These are phyloP conservation scores for Curvularia eragrostidis DNA, from an alignment of 2,329 filamentous ascomycete genomes.

Conservation along the genomic window DNA sequence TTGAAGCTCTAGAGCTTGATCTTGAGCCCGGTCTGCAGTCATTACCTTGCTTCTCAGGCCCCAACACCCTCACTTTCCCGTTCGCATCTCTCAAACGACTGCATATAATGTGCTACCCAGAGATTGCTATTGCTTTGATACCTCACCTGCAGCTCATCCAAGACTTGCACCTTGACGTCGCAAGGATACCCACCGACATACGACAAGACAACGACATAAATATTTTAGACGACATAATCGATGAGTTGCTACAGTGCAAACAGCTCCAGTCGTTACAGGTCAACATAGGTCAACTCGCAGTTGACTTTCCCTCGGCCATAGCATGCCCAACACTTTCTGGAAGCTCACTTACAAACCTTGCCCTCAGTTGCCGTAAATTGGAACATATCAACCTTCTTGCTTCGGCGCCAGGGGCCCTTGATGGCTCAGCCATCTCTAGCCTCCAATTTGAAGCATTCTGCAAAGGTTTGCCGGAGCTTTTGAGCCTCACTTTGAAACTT, in stretches of 20 bases:
- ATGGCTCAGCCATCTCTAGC: constrained; percentile 37
- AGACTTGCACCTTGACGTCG: constrained; percentile 40
- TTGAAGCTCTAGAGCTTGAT: constrained; percentile 41
- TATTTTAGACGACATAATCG: constrained; percentile 33
- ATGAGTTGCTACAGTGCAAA: constrained; percentile 24
- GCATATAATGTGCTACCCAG: constrained; percentile 43
- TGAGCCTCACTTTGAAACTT: constrained; percentile 35
- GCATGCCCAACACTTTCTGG: constrained; percentile 34
- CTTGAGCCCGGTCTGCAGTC: constrained; percentile 39
- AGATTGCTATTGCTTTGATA: constrained; percentile 38
- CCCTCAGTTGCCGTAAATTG: constrained; percentile 30
- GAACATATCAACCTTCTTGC: constrained; percentile 37
- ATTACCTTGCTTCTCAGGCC: constrained; percentile 30
- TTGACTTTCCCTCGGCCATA: constrained; percentile 33
- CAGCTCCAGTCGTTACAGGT: constrained; percentile 34
- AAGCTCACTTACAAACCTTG: constrained; percentile 28
- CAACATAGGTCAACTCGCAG: constrained; percentile 33
- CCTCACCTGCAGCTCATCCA: constrained; percentile 31
- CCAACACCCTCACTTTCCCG: constrained; percentile 19
- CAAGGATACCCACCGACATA: constrained; percentile 30
- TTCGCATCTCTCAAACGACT: constrained; percentile 35
- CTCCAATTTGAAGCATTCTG: constrained; percentile 41
- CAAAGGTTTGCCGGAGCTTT: constrained; percentile 28
- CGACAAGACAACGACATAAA: constrained; percentile 25
- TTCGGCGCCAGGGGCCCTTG: constrained; percentile 36